These are phyloP conservation scores for Saccharomyces hybrid DNA, from an alignment of 1,139 yeast species.

Conservation along the genomic window DNA sequence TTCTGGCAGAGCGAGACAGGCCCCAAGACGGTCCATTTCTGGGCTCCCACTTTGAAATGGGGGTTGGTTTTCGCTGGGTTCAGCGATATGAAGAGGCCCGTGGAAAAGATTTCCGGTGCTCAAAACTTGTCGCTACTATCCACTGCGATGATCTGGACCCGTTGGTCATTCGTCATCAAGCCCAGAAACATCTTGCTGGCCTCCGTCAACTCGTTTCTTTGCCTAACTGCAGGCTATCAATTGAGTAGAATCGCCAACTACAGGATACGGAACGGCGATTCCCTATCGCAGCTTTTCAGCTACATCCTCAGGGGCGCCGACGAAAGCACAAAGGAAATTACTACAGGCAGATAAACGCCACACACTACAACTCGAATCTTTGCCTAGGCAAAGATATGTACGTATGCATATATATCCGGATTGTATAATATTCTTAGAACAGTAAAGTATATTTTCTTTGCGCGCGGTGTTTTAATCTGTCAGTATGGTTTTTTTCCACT, in stretches of 20 bases:
- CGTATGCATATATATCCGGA: not conserved
- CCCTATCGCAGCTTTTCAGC: constrained; percentile 44
- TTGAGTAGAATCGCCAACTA: constrained; percentile 59
- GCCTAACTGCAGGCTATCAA: constrained; percentile 84
- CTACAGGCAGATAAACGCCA: not conserved
- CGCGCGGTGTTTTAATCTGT: not conserved
- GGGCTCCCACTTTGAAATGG: constrained; percentile 63
- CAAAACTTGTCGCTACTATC: constrained; percentile 82
- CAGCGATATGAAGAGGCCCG: constrained; percentile 81
- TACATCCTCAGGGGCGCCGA: constrained; percentile 49
- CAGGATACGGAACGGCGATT: constrained; percentile 47
- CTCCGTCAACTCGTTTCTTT: constrained; percentile 87
- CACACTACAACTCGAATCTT: not conserved
- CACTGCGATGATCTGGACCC: constrained; percentile 94
- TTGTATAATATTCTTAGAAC: not conserved
- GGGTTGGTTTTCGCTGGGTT: constrained; percentile 84
- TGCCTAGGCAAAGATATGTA: not conserved
- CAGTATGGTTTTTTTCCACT: not conserved
- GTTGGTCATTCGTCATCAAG: constrained; percentile 92
- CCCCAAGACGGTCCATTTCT: constrained; percentile 90
- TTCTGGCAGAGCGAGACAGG: constrained; percentile 85
- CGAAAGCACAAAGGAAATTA: constrained; percentile 2
- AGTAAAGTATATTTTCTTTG: not conserved
- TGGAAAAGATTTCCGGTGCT: constrained; percentile 83
- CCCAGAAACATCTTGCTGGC: constrained; percentile 87